phyloP scores from a whole-genome alignment of 2,329 filamentous ascomycete species.

The Xylaria sp. region DNA sequence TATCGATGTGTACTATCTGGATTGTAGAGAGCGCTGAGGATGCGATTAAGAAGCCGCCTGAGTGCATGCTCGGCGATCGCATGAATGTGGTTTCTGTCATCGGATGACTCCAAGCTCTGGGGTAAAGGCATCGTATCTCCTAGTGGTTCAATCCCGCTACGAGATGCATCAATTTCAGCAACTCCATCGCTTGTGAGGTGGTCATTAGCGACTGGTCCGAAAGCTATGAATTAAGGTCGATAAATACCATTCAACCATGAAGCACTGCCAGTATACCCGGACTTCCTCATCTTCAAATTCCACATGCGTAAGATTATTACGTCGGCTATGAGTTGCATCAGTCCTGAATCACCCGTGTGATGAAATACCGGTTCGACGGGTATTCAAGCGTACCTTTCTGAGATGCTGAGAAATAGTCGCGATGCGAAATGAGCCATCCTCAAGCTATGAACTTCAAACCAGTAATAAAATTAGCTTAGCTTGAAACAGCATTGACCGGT shows the following conservation, averaged over 20 bases:
- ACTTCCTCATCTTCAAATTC: slow-evolving; percentile 53
- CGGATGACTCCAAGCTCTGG: slow-evolving; percentile 40
- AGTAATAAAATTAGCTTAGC: not conserved
- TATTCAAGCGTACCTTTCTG: slow-evolving; percentile 42
- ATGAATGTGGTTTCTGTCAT: slow-evolving; percentile 45
- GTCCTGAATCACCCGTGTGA: not conserved
- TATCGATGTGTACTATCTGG: slow-evolving; percentile 36
- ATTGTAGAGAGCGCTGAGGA: slow-evolving; percentile 49
- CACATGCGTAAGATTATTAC: slow-evolving; percentile 27
- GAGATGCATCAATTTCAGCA: slow-evolving; percentile 61
- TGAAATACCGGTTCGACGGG: too few relatives aligned
- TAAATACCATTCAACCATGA: slow-evolving; percentile 72
- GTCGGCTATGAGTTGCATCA: slow-evolving; percentile 25
- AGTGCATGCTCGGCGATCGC: slow-evolving; percentile 51
- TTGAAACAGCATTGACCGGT: not conserved
- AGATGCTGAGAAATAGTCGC: slow-evolving; percentile 39
- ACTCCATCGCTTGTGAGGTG: slow-evolving; percentile 63
- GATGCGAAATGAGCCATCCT: slow-evolving; percentile 44
- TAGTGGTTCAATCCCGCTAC: slow-evolving; percentile 47
- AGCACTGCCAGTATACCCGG: slow-evolving; percentile 73
- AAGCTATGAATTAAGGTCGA: not conserved
- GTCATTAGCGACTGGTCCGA: slow-evolving; percentile 1
- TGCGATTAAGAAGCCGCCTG: slow-evolving; percentile 49
- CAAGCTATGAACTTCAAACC: slow-evolving; percentile 40
- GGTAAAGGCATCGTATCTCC: slow-evolving; percentile 46